Evolutionary conservation across 352 stramenopile genomes (phyloP).

Genomic region (Phytophthora meadii): DNA sequence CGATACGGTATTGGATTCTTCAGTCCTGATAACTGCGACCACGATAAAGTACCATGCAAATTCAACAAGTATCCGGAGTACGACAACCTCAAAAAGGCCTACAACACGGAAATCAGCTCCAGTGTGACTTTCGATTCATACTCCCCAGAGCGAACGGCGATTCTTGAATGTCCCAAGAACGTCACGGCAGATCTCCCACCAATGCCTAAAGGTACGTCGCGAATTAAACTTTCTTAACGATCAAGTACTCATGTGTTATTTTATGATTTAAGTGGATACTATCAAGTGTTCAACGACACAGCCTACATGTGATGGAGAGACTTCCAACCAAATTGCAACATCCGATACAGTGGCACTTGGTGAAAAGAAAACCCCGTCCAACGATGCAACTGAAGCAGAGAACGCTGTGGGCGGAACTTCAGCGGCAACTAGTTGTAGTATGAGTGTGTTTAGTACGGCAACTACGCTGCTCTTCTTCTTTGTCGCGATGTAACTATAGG

Average conservation of each 20-base stretch:
- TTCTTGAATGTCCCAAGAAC: constrained; percentile 46
- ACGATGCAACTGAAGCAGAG: background rate
- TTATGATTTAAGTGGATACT: background rate
- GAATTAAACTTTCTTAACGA: background rate
- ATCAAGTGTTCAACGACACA: background rate
- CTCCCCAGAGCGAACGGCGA: constrained; percentile 36
- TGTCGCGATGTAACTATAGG: background rate
- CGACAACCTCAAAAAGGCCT: constrained; percentile 73
- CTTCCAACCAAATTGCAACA: background rate
- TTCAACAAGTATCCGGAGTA: constrained; percentile 81
- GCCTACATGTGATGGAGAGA: background rate
- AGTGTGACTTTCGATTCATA: constrained; percentile 50
- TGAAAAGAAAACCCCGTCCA: background rate
- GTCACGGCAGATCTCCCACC: background rate
- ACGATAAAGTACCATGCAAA: constrained; percentile 52
- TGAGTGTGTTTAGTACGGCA: background rate
- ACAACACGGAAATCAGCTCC: constrained; percentile 66
- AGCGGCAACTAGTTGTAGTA: background rate
- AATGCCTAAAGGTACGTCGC: background rate
- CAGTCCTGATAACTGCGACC: constrained; percentile 69
- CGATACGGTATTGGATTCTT: constrained; percentile 87
- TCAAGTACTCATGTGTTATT: background rate
- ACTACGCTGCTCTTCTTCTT: background rate
- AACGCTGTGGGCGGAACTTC: background rate
- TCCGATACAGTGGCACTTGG: background rate